These are phyloP conservation scores for Diplodia corticola DNA, from an alignment of 2,329 filamentous ascomycete species.

Conservation along the genomic window DNA sequence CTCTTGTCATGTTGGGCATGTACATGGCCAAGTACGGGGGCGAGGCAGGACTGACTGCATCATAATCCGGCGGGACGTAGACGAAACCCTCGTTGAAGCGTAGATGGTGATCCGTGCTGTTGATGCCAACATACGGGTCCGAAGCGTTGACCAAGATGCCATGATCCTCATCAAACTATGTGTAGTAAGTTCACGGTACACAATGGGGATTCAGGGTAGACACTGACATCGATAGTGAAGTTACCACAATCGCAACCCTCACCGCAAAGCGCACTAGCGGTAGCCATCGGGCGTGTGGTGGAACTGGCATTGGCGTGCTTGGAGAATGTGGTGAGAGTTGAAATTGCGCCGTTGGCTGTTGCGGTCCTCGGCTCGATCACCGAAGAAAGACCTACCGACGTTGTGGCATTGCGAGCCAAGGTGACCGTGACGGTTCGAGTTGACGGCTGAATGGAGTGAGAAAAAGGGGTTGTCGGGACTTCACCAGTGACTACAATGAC, in stretches of 20 bases:
- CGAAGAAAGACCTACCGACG: not conserved
- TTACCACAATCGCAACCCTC: slow-evolving; percentile 45
- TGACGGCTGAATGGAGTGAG: not conserved
- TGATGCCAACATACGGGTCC: slow-evolving; percentile 42
- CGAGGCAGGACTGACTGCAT: slow-evolving; percentile 49
- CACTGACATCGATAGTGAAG: slow-evolving; percentile 38
- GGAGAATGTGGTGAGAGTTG: not conserved
- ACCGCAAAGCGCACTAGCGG: not conserved
- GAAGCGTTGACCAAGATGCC: slow-evolving; percentile 32
- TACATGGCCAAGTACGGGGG: slow-evolving; percentile 51
- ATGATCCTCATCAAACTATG: slow-evolving; percentile 37
- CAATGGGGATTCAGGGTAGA: slow-evolving; percentile 29
- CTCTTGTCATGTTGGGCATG: slow-evolving; percentile 38
- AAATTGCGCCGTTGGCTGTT: not conserved
- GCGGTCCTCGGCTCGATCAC: not conserved
- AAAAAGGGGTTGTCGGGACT: not conserved
- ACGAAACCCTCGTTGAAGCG: slow-evolving; percentile 54
- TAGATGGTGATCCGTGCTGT: slow-evolving; percentile 53
- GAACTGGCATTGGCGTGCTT: not conserved
- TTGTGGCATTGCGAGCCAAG: not conserved
- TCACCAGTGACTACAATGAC: not conserved
- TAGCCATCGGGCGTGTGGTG: not conserved
- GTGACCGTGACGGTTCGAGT: not conserved
- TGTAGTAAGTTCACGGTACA: slow-evolving; percentile 30
- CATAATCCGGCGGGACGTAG: slow-evolving; percentile 48